These are phyloP conservation scores for Aspergillus carbonarius DNA, from an alignment of 2,329 filamentous ascomycete genomes.

Conservation along the genomic window DNA sequence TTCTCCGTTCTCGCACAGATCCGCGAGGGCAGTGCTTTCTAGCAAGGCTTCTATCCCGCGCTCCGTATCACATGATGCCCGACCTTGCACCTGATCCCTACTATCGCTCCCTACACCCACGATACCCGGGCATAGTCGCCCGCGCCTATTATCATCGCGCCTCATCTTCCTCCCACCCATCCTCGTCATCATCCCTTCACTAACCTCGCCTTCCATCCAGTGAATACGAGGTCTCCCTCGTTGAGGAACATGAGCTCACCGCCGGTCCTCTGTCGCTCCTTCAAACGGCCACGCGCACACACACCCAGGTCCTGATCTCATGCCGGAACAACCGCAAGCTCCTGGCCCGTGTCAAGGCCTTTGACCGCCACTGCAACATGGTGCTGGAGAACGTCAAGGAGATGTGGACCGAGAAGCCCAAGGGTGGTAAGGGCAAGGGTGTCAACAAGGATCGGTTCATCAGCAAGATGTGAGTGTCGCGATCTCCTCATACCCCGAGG, in stretches of 20 bases:
- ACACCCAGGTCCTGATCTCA: conserved; percentile 94
- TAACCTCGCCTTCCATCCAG: conserved; percentile 46
- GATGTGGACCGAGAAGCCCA: conserved; percentile 98
- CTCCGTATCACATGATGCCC: conserved; percentile 6
- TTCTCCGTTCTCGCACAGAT: conserved; percentile 13
- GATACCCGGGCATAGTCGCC: not conserved
- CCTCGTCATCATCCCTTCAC: conserved; percentile 18
- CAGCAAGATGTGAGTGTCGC: conserved; percentile 82
- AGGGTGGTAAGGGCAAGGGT: conserved; percentile 83
- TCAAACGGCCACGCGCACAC: conserved; percentile 90
- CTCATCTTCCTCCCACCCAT: conserved; percentile 15
- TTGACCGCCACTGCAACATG: conserved; percentile 99
- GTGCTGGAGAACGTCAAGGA: conserved; percentile 96
- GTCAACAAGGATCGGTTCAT: conserved; percentile 99
- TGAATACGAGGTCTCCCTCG: conserved; percentile 84
- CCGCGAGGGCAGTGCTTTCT: not conserved
- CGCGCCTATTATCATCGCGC: not conserved
- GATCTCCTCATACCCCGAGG: not conserved
- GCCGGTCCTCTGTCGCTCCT: conserved; percentile 86
- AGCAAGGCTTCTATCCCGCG: not conserved
- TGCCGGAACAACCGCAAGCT: conserved; percentile 94
- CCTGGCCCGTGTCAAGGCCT: conserved; percentile 94
- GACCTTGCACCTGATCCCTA: not conserved
- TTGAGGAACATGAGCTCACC: conserved; percentile 77
- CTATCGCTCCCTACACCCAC: not conserved